Base-by-base conservation (phyloP, 1,284 basidiomycete genomes). In the Cyathus olla region DNA sequence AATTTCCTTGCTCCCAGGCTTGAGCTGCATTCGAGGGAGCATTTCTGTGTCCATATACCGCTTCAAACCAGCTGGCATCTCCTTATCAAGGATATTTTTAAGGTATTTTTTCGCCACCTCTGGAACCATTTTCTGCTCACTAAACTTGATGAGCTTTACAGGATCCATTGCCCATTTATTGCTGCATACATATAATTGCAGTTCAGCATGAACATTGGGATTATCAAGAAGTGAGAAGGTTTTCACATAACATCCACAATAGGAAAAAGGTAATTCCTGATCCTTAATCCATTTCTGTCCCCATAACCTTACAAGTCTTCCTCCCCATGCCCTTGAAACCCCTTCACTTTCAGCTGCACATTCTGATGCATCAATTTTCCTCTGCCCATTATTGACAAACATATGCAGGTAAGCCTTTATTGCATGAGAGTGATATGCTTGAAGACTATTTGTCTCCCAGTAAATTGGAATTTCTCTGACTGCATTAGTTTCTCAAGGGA, bases 51-150 rank as follows among this genome's bases (percentile, higher is more conserved):
- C 76, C 53, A 83, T 61, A 55, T 82, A 81, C 58, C 68, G 59
- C 55, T 74, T 73, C 17, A 82, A 60, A 1, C 78, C 80, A 22
- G 44, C 13, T 1, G 76, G 80, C 72, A 82, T 81, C 56, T 82
- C 77, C 10, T 67, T 50, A 19, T 71, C 37, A 19, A 74, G 61
- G 55, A 76, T 54, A 10, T 73, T 21, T 22, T 29, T 11, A 26
- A 55, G 31, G 39, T 80, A 82, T 59, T 74, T 64, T 15, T 72
- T 56, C 13, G 75, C 75, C 21, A 62, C 72, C 6, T 39, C 64
- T 2, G 77, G 74, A 21, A 77, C 55, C 52, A 76, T 58, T 53
- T 68, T 67, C 1, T 64, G 54, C 35, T 71, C 49, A 2, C 39
- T 67, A 61, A 75, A 76, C 27, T 72, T 54, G 1, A 61, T 57